Evolutionary conservation across 2,329 filamentous ascomycete species (phyloP).

Genomic region (Sarocladiaceae sp.): DNA sequence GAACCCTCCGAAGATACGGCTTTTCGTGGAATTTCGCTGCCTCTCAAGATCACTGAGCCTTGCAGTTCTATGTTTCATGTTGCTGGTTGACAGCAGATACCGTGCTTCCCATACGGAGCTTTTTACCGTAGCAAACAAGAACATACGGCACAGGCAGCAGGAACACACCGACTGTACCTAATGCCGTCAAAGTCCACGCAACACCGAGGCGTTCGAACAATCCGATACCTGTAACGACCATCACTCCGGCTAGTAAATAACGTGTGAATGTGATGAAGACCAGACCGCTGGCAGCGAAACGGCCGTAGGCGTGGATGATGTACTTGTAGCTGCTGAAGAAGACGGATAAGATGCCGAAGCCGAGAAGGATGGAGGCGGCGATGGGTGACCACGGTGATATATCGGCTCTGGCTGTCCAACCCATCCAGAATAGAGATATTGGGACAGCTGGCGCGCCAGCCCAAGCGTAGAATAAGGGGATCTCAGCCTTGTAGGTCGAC

Average conservation of each 20-base stretch:
- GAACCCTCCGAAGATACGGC: too few species aligned
- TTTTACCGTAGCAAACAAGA: not conserved
- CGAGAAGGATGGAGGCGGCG: not conserved
- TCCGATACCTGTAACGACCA: constrained; percentile 1
- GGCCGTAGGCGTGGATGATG: constrained; percentile 2
- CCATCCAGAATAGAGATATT: constrained; percentile 7
- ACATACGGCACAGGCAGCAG: not conserved
- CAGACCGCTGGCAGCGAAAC: constrained; percentile 1
- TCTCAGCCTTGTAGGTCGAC: not conserved
- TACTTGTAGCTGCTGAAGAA: constrained; percentile 8
- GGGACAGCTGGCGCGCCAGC: not conserved
- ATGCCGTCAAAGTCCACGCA: not conserved
- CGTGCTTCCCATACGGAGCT: not conserved
- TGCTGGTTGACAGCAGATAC: not conserved
- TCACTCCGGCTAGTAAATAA: not conserved
- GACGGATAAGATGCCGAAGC: constrained; percentile 2
- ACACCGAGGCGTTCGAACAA: constrained; percentile 1
- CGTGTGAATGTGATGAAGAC: constrained; percentile 5
- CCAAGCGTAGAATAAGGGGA: not conserved
- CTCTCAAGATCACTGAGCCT: too few species aligned
- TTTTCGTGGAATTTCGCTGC: too few species aligned
- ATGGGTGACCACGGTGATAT: constrained; percentile 2
- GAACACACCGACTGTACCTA: not conserved
- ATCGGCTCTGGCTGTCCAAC: not conserved
- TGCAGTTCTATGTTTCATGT: too few species aligned